Base-by-base conservation (phyloP, 192 early-diverging fungal genomes). In the Coemansia guatemalensis region DNA sequence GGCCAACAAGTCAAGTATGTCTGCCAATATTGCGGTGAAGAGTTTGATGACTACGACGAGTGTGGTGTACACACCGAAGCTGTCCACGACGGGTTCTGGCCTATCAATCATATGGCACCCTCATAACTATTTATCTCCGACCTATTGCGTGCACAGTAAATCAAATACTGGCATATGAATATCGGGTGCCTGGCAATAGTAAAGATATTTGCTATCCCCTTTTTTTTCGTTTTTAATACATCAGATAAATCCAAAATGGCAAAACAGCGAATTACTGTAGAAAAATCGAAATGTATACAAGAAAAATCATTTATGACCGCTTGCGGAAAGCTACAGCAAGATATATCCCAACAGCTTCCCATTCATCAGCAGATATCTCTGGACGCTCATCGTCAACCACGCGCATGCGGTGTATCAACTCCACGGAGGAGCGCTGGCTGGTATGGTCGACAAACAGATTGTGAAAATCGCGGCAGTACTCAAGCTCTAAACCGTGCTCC, bases 321-420 rank as follows among this genome's bases (percentile, higher is more conserved):
- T 64, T 64, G 33, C 62, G 62, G 24, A 78, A 75, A 2, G 60
- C 75, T 3, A 78, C 67, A 11, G 69, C 70, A 44, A 71, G 23
- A 48, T 64, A 80, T 47, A 81, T 83, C 69, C 92, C 90, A 21
- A 89, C 86, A 3, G 91, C 93, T 57, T 98, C 95, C 97, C 97
- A 99, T 68, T 99, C 93, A 30, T 94, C 94, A 0, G 69, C 62
- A 1, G 88, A 85, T 33, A 98, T 87, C 27, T 69, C 69, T 7
- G 83, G 83, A 1, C 87, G 86, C 6, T 82, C 59, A 5, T 82
- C 84, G 21, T 89, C 85, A 12, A 99, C 66, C 0, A 97, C 95
- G 14, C 86, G 85, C 92, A 99, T 98, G 8, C 86, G 66, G 49
- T 87, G 82, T 25, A 99, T 69, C 49, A 96, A 69, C 54, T 84